phyloP scores from a whole-genome alignment of 139 green algal species.

The Coccomyxa sp. region DNA sequence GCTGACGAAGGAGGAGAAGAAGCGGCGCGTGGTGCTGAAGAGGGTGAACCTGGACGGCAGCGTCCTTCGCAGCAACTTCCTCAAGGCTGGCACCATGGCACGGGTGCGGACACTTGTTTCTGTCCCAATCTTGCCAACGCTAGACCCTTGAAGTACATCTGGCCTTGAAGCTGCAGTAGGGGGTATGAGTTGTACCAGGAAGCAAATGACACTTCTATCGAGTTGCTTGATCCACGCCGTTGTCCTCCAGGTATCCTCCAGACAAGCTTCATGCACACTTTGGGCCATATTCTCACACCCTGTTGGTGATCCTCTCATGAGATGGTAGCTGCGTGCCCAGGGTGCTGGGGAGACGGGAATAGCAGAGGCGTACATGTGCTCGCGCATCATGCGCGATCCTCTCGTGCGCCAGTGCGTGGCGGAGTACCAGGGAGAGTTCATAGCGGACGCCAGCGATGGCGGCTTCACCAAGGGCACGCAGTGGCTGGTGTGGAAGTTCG shows the following conservation, averaged over 20 bases:
- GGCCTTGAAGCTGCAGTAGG: too few species aligned
- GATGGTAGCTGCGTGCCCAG: constrained; percentile 1
- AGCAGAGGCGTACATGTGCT: constrained; percentile 81
- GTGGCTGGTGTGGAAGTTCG: constrained; percentile 91
- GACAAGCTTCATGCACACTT: too few species aligned
- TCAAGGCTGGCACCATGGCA: constrained; percentile 81
- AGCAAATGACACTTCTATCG: too few species aligned
- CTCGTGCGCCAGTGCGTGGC: constrained; percentile 22
- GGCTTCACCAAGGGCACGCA: constrained; percentile 70
- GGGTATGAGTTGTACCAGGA: too few species aligned
- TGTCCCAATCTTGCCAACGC: too few species aligned
- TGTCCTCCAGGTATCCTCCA: too few species aligned
- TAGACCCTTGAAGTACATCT: too few species aligned
- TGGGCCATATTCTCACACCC: background rate
- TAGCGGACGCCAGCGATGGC: constrained; percentile 38
- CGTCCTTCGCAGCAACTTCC: constrained; percentile 67
- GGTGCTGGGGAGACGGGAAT: constrained; percentile 22
- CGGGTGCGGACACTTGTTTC: constrained; percentile 31
- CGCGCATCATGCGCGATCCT: constrained; percentile 50
- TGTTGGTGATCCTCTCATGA: background rate
- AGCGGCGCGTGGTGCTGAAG: constrained; percentile 85
- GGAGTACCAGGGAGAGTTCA: constrained; percentile 56
- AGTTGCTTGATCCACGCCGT: too few species aligned
- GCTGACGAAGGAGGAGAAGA: constrained; percentile 78
- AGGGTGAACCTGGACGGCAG: constrained; percentile 73